These are phyloP conservation scores for Cryptococcus sp. DNA, from an alignment of 1,284 basidiomycete species.

Conservation along the genomic window DNA sequence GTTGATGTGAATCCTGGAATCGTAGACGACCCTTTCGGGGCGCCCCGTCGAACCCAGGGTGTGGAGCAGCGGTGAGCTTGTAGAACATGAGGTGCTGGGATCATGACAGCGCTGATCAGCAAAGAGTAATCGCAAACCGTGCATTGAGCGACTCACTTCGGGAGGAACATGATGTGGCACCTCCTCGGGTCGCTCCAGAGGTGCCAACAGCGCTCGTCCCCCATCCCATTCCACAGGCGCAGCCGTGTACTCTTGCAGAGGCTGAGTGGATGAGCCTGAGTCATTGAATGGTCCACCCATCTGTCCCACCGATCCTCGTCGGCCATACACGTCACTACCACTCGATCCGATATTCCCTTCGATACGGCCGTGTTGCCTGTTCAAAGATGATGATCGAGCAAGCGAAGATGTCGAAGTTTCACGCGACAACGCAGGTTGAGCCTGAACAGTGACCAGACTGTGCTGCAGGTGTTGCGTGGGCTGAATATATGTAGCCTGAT, in stretches of 20 bases:
- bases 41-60: slow-evolving; percentile 41
- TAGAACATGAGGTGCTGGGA: slow-evolving; percentile 45
- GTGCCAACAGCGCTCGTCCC: slow-evolving; percentile 25
- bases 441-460: slow-evolving; percentile 4
- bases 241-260: slow-evolving; percentile 1
- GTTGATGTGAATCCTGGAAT: slow-evolving; percentile 29
- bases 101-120: neutral
- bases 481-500: slow-evolving; percentile 14
- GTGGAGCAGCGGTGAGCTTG: slow-evolving; percentile 44
- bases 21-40: slow-evolving; percentile 48
- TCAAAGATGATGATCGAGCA: slow-evolving; percentile 38
- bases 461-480: slow-evolving; percentile 10
- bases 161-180: slow-evolving; percentile 28
- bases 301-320: slow-evolving; percentile 37
- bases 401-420: slow-evolving; percentile 10
- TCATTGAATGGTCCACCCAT: slow-evolving; percentile 14
- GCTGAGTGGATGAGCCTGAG: neutral
- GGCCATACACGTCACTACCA: slow-evolving; percentile 1
- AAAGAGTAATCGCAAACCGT: too few species aligned
- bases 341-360: slow-evolving; percentile 5
- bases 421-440: slow-evolving; percentile 6
- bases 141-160: slow-evolving; percentile 24
- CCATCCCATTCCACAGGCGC: slow-evolving; percentile 12
- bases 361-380: slow-evolving; percentile 38
- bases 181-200: slow-evolving; percentile 17